Percentiles rank a stretch among this genome's conserved stretches.
Evolutionary conservation across 139 green algal species (phyloP).

Genomic region (Monoraphidium neglectum): DNA sequence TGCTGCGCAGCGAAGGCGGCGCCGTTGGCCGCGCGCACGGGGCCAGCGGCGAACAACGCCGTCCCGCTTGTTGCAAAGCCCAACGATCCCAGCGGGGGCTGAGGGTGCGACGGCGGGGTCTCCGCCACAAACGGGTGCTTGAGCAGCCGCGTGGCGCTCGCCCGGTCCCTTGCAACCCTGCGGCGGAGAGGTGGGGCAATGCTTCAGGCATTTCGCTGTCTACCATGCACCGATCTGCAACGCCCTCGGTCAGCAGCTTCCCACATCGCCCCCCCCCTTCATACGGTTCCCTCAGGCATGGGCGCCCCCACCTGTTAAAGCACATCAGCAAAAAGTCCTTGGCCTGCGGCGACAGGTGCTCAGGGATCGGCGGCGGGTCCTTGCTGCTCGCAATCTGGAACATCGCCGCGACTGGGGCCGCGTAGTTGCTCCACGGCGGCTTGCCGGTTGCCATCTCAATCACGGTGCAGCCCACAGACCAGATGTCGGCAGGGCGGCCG

Average conservation of each 20-base stretch:
- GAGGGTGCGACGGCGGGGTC: neutral
- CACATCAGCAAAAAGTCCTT: slow-evolving; percentile 93
- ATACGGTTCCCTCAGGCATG: too few species aligned
- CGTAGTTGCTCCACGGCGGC: slow-evolving; percentile 47
- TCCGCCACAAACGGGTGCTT: slow-evolving; percentile 76
- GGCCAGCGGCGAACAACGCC: neutral
- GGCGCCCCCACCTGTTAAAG: slow-evolving; percentile 81
- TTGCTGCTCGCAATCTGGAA: slow-evolving; percentile 90
- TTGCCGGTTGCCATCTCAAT: slow-evolving; percentile 94
- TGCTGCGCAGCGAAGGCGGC: neutral
- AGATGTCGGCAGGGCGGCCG: slow-evolving; percentile 92
- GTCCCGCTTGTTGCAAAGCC: neutral
- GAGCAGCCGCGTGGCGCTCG: slow-evolving; percentile 72
- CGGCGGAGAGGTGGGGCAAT: slow-evolving; percentile 97
- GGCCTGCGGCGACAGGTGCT: slow-evolving; percentile 73
- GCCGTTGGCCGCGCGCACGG: neutral
- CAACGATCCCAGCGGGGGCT: neutral
- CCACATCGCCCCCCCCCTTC: neutral
- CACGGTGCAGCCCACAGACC: slow-evolving; percentile 93
- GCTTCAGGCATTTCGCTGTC: slow-evolving; percentile 86
- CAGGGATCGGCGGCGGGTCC: slow-evolving; percentile 75
- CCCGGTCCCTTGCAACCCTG: slow-evolving; percentile 59
- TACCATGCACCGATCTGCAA: too few species aligned
- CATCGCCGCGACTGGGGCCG: slow-evolving; percentile 67
- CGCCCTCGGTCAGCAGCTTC: slow-evolving; percentile 9